Evolutionary conservation across 305 asterid genomes (phyloP).

Genomic region (Fraxinus paxiana): DNA sequence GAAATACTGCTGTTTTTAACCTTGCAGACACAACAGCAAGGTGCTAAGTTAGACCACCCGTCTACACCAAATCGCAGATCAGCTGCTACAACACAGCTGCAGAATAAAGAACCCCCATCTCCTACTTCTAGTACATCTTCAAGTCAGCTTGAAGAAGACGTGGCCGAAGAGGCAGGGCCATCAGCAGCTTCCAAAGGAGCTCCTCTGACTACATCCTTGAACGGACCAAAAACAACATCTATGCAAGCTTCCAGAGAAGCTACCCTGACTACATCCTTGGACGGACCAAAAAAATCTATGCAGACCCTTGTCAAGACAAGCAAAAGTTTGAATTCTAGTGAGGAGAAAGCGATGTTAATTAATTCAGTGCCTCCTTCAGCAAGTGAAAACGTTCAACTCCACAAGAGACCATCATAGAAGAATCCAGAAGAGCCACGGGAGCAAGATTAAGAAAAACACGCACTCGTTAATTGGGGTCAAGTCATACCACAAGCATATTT

Average conservation of each 20-base stretch:
- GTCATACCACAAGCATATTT: constrained; percentile 20
- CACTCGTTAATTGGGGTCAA: constrained; percentile 23
- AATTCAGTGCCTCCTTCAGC: constrained; percentile 39
- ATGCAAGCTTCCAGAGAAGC: constrained; percentile 35
- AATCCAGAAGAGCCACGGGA: constrained; percentile 46
- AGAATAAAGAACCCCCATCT: constrained; percentile 40
- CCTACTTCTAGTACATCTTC: constrained; percentile 41
- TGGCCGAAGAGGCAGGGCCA: constrained; percentile 37
- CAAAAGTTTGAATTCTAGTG: constrained; percentile 32
- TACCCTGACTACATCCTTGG: constrained; percentile 27
- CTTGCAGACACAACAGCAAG: constrained; percentile 41
- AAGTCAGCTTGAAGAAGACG: constrained; percentile 43
- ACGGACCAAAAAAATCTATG: constrained; percentile 45
- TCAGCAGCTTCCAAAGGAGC: constrained; percentile 36
- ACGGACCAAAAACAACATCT: constrained; percentile 46
- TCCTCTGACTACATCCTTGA: constrained; percentile 28
- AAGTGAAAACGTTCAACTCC: constrained; percentile 30
- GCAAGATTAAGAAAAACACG: constrained; percentile 51
- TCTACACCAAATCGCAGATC: constrained; percentile 37
- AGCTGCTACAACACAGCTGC: constrained; percentile 29
- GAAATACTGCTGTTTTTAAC: not conserved
- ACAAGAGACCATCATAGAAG: constrained; percentile 42
- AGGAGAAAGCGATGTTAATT: constrained; percentile 40
- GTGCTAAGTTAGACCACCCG: constrained; percentile 35
- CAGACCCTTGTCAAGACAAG: constrained; percentile 27